These are phyloP conservation scores for Ascochyta pisi DNA, from an alignment of 2,329 filamentous ascomycete species.

Conservation along the genomic window DNA sequence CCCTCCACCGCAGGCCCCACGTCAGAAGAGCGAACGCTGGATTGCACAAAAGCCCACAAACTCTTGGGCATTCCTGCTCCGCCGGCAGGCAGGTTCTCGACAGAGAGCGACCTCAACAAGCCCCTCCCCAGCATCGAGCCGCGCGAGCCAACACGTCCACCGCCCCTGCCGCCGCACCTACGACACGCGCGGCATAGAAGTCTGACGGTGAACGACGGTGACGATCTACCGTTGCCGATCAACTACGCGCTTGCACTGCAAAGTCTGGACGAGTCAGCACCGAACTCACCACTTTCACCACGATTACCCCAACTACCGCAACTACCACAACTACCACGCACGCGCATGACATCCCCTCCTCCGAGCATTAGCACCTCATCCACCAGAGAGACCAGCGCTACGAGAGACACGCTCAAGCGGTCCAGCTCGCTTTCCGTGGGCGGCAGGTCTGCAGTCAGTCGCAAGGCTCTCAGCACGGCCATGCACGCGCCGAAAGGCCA, in stretches of 20 bases:
- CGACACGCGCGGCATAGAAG: slow-evolving; percentile 40
- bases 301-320: no score
- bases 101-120: slow-evolving; percentile 21
- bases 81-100: slow-evolving; percentile 21
- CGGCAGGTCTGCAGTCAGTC: slow-evolving; percentile 39
- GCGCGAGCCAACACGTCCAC: slow-evolving; percentile 8
- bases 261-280: slow-evolving; percentile 34
- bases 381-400: slow-evolving; percentile 28
- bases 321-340: neutral
- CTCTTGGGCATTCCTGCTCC: slow-evolving; percentile 46
- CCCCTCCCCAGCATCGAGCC: slow-evolving; percentile 17
- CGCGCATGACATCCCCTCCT: slow-evolving; percentile 20
- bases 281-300: slow-evolving; percentile 11
- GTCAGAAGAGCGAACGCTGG: slow-evolving; percentile 37
- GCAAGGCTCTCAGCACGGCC: slow-evolving; percentile 32
- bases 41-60: slow-evolving; percentile 51
- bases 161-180: slow-evolving; percentile 9
- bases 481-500: slow-evolving; percentile 31
- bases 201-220: slow-evolving; percentile 43
- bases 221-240: slow-evolving; percentile 46
- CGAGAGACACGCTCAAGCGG: slow-evolving; percentile 28
- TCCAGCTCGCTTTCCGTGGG: slow-evolving; percentile 41
- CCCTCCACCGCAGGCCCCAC: slow-evolving; percentile 43
- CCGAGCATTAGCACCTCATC: slow-evolving; percentile 33
- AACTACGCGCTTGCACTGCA: slow-evolving; percentile 50